Conservation (phyloP, 257 asterid genomes). For the Striga asiatica region DNA sequence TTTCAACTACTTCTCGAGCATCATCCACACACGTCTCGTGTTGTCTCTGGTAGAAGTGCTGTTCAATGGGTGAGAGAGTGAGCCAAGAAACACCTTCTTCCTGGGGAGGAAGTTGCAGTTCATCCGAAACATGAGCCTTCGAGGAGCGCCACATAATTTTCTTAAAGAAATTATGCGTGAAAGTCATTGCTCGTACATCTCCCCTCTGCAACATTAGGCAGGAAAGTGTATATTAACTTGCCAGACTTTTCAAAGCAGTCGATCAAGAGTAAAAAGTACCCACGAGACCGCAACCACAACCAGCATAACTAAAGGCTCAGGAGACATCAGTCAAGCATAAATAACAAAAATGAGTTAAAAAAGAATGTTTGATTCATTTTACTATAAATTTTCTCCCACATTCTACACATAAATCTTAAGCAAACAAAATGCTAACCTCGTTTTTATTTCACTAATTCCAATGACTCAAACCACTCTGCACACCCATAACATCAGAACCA, state of each 20-base stretch:
- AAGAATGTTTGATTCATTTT: too few species aligned
- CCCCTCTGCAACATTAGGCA: slow-evolving; percentile 51
- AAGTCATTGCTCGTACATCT: slow-evolving; percentile 66
- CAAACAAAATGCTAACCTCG: too few species aligned
- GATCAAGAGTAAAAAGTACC: background rate
- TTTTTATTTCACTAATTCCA: too few species aligned
- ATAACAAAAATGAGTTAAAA: background rate
- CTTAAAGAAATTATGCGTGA: slow-evolving; percentile 59
- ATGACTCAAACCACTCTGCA: background rate
- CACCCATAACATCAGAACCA: too few species aligned
- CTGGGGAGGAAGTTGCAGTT: slow-evolving; percentile 80
- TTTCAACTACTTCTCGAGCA: slow-evolving; percentile 79
- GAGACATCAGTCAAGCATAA: slow-evolving; percentile 8
- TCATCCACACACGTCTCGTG: slow-evolving; percentile 85
- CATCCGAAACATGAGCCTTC: slow-evolving; percentile 71
- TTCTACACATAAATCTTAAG: too few species aligned
- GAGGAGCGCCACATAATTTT: slow-evolving; percentile 94
- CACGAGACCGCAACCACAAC: slow-evolving; percentile 7
- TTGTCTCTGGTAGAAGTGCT: slow-evolving; percentile 89
- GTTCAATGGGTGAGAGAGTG: slow-evolving; percentile 75
- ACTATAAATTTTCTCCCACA: too few species aligned
- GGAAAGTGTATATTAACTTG: background rate
- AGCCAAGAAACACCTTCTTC: slow-evolving; percentile 90
- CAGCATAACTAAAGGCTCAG: slow-evolving; percentile 8
- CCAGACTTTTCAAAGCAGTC: background rate